These are phyloP conservation scores for Apiospora kogelbergensis DNA, from an alignment of 2,329 filamentous ascomycete genomes.

Conservation along the genomic window DNA sequence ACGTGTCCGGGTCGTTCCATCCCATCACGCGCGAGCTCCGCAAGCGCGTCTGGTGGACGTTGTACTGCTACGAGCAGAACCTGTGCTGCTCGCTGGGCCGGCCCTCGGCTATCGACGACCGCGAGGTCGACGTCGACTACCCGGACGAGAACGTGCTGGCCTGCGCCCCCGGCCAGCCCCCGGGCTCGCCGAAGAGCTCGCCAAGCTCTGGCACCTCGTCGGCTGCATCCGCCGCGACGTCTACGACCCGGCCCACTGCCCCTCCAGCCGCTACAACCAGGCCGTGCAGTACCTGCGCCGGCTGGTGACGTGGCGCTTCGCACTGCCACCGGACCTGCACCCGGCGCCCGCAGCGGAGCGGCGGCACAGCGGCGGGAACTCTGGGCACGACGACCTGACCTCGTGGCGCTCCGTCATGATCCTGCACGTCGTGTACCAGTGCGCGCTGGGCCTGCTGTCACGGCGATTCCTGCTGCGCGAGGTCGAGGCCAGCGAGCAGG, in stretches of 20 bases:
- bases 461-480: slow-evolving; percentile 27
- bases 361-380: slow-evolving; percentile 13
- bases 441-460: slow-evolving; percentile 25
- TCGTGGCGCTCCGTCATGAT: slow-evolving; percentile 22
- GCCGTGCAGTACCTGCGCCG: slow-evolving; percentile 22
- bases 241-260: slow-evolving; percentile 21
- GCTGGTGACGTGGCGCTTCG: slow-evolving; percentile 19
- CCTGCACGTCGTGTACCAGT: slow-evolving; percentile 29
- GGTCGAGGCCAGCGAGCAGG: slow-evolving; percentile 17
- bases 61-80: slow-evolving; percentile 32
- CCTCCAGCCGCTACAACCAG: slow-evolving; percentile 17
- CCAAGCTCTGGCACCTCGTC: slow-evolving; percentile 23
- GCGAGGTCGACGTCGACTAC: slow-evolving; percentile 28
- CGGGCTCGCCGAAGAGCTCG: slow-evolving; percentile 21
- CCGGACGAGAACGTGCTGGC: slow-evolving; percentile 23
- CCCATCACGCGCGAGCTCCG: slow-evolving; percentile 26
- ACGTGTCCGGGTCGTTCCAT: slow-evolving; percentile 36
- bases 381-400: neutral
- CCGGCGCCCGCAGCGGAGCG: slow-evolving; percentile 5
- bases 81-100: slow-evolving; percentile 32
- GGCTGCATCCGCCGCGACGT: slow-evolving; percentile 29
- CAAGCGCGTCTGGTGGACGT: slow-evolving; percentile 32
- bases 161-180: slow-evolving; percentile 15
- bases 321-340: slow-evolving; percentile 20
- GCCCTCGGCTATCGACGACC: slow-evolving; percentile 30